Conservation (phyloP, 805 yeast genomes). For the Pichia cephalocereana region DNA sequence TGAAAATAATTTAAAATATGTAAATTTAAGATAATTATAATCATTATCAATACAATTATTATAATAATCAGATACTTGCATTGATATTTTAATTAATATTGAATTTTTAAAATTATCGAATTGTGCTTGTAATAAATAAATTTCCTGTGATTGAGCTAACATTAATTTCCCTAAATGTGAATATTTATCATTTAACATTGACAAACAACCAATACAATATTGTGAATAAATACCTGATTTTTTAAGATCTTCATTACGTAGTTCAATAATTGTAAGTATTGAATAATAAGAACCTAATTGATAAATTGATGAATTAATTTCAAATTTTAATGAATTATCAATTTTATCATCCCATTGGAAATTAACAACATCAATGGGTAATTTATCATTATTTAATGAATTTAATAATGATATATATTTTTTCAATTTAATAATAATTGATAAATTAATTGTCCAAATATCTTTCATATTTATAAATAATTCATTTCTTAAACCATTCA, state of each 20-base stretch:
- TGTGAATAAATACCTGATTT: constrained; percentile 59
- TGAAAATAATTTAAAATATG: background rate
- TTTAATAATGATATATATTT: constrained; percentile 38
- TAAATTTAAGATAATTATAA: too few species aligned
- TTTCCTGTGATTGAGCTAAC: constrained; percentile 82
- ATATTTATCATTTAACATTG: background rate
- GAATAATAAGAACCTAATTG: constrained; percentile 63
- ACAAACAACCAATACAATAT: constrained; percentile 54
- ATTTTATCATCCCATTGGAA: constrained; percentile 62
- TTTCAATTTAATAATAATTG: constrained; percentile 9
- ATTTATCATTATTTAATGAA: constrained; percentile 37
- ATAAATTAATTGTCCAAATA: background rate
- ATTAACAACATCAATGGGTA: constrained; percentile 51
- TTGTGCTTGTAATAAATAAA: constrained; percentile 69
- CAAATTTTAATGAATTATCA: constrained; percentile 44
- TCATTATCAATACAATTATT: constrained; percentile 8
- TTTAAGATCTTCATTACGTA: constrained; percentile 48
- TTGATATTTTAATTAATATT: constrained; percentile 53
- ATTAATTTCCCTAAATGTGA: background rate
- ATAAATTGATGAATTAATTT: constrained; percentile 52
- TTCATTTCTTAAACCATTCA: constrained; percentile 35
- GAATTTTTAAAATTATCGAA: constrained; percentile 44
- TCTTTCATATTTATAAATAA: background rate
- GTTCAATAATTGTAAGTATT: constrained; percentile 39
- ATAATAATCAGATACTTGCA: constrained; percentile 54